Evolutionary conservation across 1,284 basidiomycete species (phyloP).

Genomic region (Irpex sp.): DNA sequence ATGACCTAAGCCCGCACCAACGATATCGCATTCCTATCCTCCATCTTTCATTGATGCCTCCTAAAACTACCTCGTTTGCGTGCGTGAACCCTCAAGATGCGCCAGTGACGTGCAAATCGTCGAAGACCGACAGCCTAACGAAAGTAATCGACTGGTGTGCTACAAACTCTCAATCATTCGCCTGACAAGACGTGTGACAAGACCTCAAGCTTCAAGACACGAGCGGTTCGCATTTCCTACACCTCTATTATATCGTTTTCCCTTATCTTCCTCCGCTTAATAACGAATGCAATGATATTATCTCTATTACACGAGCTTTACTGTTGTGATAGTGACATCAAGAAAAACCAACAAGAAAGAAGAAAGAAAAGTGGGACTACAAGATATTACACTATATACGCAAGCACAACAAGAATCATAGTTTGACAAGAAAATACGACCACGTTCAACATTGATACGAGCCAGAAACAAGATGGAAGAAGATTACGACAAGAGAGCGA

Average conservation of each 20-base stretch:
- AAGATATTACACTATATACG: background rate
- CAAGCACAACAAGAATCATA: background rate
- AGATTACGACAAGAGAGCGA: background rate
- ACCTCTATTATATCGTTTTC: background rate
- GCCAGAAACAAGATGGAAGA: background rate
- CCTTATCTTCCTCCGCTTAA: background rate
- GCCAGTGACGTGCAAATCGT: background rate
- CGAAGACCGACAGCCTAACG: background rate
- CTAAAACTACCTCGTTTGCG: too few relatives aligned
- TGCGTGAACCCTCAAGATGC: background rate
- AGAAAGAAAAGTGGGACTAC: background rate
- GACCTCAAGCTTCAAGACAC: background rate
- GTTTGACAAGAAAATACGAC: background rate
- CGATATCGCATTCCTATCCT: too few relatives aligned
- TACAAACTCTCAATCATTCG: background rate
- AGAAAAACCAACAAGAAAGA: background rate
- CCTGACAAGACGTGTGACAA: background rate
- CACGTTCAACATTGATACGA: background rate
- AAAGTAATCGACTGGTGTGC: background rate
- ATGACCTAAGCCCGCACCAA: too few relatives aligned
- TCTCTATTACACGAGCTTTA: background rate
- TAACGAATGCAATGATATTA: background rate
- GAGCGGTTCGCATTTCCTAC: background rate
- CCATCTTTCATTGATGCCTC: too few relatives aligned
- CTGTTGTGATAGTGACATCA: background rate